A percentile compares a stretch with the other conserved stretches of the same genome.
Conservation (phyloP, 2,329 filamentous ascomycete species). For the Colletotrichum simmondsii region DNA sequence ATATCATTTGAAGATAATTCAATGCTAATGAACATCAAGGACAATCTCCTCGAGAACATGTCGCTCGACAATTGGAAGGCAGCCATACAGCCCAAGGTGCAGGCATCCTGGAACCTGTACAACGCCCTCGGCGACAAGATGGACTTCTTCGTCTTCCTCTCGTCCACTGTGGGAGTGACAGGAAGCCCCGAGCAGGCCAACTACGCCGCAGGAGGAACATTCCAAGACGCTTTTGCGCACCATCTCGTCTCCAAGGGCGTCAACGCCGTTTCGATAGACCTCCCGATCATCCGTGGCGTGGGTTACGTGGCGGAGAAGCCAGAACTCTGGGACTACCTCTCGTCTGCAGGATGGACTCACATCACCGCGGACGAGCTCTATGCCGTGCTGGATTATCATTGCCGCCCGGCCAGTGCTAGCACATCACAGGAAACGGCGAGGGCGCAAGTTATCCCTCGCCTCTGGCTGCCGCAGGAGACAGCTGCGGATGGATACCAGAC, state of each 20-base stretch:
- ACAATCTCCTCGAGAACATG: conserved; percentile 33
- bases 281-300: conserved; percentile 62
- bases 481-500: conserved; percentile 36
- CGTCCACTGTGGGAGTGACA: conserved; percentile 40
- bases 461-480: conserved; percentile 39
- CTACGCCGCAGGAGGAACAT: conserved; percentile 56
- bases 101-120: conserved; percentile 44
- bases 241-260: conserved; percentile 51
- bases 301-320: conserved; percentile 62
- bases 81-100: conserved; percentile 45
- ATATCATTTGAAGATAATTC: too few species aligned
- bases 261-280: conserved; percentile 59
- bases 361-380: conserved; percentile 39
- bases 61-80: conserved; percentile 33
- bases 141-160: conserved; percentile 50
- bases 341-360: conserved; percentile 37
- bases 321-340: conserved; percentile 37
- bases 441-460: conserved; percentile 40
- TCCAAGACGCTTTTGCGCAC: conserved; percentile 53
- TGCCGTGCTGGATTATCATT: conserved; percentile 41
- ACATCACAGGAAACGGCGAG: not conserved
- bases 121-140: conserved; percentile 42
- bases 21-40: too few species aligned
- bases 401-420: conserved; percentile 14
- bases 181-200: conserved; percentile 51